Conservation (phyloP, 1,284 basidiomycete genomes). For the Irpex sp. region DNA sequence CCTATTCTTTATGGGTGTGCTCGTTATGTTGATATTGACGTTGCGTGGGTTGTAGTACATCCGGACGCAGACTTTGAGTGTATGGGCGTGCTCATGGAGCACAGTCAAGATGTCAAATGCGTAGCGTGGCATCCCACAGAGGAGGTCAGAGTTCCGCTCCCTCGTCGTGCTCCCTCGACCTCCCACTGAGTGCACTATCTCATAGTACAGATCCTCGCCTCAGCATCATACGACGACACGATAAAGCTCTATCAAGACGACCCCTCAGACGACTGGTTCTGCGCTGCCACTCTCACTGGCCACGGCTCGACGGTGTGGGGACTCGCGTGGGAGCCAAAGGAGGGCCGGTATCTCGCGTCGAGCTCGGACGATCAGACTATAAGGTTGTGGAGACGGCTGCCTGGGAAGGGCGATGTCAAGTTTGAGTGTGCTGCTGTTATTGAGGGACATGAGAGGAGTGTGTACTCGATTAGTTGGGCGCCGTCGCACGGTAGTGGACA, state of each 20-base stretch:
- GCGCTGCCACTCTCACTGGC: constrained; percentile 78
- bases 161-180: constrained; percentile 2
- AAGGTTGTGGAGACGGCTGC: constrained; percentile 54
- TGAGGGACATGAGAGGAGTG: constrained; percentile 64
- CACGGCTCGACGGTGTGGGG: constrained; percentile 93
- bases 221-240: constrained; percentile 95
- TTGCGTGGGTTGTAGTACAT: constrained; percentile 63
- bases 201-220: constrained; percentile 81
- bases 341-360: constrained; percentile 81
- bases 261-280: constrained; percentile 93
- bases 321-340: constrained; percentile 72
- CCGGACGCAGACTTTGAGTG: constrained; percentile 96
- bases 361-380: constrained; percentile 78
- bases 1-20: too few species aligned
- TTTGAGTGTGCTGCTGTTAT: constrained; percentile 59
- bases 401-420: constrained; percentile 40
- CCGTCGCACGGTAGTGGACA: constrained; percentile 23
- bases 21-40: too few species aligned
- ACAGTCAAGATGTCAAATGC: constrained; percentile 94
- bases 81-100: constrained; percentile 95
- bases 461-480: constrained; percentile 83
- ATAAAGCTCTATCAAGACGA: constrained; percentile 95
- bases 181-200: not conserved
- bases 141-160: constrained; percentile 59
- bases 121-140: constrained; percentile 95